These are phyloP conservation scores for Talaromyces verruculosus DNA, from an alignment of 2,329 filamentous ascomycete species.

Conservation along the genomic window DNA sequence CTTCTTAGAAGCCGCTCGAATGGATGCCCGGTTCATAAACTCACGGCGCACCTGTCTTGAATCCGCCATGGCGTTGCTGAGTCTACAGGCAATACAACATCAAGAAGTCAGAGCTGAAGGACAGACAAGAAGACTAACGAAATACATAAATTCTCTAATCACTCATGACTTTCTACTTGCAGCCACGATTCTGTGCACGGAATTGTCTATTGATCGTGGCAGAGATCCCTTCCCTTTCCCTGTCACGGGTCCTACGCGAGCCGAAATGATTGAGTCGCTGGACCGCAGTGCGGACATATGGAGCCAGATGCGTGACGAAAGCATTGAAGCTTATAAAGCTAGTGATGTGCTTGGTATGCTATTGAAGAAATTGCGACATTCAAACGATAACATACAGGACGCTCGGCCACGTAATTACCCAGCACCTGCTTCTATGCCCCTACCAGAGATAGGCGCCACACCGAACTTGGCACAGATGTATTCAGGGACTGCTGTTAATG, in stretches of 20 bases:
- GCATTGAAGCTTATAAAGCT: conserved; percentile 14
- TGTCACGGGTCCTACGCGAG: not conserved
- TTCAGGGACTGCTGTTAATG: not conserved
- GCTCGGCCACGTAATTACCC: not conserved
- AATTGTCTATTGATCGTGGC: conserved; percentile 1
- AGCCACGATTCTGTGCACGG: conserved; percentile 8
- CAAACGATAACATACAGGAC: not conserved
- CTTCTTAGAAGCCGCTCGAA: conserved; percentile 4
- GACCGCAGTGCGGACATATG: conserved; percentile 4
- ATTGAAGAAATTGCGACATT: conserved; percentile 8
- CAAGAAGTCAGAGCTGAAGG: conserved; percentile 1
- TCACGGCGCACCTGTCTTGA: conserved; percentile 9
- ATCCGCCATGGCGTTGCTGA: conserved; percentile 10
- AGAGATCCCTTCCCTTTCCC: not conserved
- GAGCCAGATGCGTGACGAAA: conserved; percentile 11
- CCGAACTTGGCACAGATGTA: not conserved
- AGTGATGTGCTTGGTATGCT: conserved; percentile 13
- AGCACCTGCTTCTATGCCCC: not conserved
- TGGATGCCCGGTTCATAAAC: not conserved
- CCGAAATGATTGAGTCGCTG: conserved; percentile 10
- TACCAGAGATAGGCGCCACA: not conserved
- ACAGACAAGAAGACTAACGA: not conserved
- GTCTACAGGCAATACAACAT: conserved; percentile 3
- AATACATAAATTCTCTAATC: not conserved
- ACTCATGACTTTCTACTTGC: conserved; percentile 12